Conservation (phyloP, 257 asterid species). For the Solanum dulcamara region DNA sequence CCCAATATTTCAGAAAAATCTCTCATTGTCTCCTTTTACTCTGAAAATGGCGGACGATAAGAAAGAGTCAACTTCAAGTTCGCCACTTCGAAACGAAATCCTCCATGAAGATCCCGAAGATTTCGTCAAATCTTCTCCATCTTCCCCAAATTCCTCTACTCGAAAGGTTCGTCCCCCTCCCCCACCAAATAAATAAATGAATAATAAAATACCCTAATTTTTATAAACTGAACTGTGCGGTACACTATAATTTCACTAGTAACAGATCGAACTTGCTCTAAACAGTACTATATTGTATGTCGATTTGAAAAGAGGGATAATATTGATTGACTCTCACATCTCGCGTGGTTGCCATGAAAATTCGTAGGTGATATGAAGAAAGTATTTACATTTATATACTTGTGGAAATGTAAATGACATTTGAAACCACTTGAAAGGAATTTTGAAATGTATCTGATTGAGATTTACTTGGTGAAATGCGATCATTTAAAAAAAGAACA, state of each 20-base stretch:
- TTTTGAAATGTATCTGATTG: not conserved
- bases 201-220: not conserved
- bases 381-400: not conserved
- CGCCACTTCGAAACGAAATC: constrained; percentile 14
- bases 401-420: not conserved
- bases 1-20: not conserved
- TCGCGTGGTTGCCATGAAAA: not conserved
- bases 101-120: constrained; percentile 51
- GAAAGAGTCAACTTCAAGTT: constrained; percentile 56
- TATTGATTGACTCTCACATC: not conserved
- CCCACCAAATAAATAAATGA: not conserved
- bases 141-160: constrained; percentile 72
- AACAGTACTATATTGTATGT: not conserved
- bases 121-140: constrained; percentile 64
- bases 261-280: not conserved
- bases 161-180: constrained; percentile 41
- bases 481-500: not conserved
- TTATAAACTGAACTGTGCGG: not conserved
- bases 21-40: not conserved
- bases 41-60: constrained; percentile 67
- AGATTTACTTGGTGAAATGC: not conserved
- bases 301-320: not conserved
- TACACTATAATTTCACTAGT: not conserved
- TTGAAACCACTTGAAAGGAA: not conserved
- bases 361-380: not conserved